Evolutionary conservation across 2,329 filamentous ascomycete species (phyloP).

Genomic region (Fusarium graminum): DNA sequence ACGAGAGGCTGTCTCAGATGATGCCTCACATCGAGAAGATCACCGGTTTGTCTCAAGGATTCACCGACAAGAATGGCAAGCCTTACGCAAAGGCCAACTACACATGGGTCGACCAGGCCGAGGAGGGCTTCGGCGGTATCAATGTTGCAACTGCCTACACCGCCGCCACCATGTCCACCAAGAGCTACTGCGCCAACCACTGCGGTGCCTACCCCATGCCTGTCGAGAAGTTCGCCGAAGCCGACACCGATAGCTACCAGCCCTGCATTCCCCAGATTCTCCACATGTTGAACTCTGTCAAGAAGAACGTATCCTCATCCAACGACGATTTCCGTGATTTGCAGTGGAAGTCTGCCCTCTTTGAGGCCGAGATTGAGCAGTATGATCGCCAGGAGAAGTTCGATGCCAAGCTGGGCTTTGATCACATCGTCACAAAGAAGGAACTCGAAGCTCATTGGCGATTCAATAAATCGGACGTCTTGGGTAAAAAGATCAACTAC

Average conservation of each 20-base stretch:
- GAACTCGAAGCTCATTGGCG: slow-evolving; percentile 47
- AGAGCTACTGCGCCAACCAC: slow-evolving; percentile 58
- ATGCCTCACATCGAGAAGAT: slow-evolving; percentile 45
- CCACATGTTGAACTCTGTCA: slow-evolving; percentile 52
- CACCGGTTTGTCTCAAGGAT: slow-evolving; percentile 38
- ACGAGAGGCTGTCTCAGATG: slow-evolving; percentile 44
- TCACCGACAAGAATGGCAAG: slow-evolving; percentile 45
- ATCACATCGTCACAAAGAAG: slow-evolving; percentile 49
- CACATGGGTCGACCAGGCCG: slow-evolving; percentile 44
- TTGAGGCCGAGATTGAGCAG: slow-evolving; percentile 53
- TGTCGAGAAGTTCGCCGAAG: slow-evolving; percentile 60
- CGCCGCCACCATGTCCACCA: slow-evolving; percentile 59
- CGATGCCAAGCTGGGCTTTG: slow-evolving; percentile 52
- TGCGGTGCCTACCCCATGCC: slow-evolving; percentile 60
- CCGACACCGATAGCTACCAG: slow-evolving; percentile 58
- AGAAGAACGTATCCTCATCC: slow-evolving; percentile 32
- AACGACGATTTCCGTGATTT: slow-evolving; percentile 46
- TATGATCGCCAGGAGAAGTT: slow-evolving; percentile 55
- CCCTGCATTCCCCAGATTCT: slow-evolving; percentile 60
- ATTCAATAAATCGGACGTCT: slow-evolving; percentile 44
- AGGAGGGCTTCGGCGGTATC: slow-evolving; percentile 55
- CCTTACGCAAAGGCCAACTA: slow-evolving; percentile 47
- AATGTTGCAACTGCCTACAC: slow-evolving; percentile 58
- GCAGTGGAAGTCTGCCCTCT: slow-evolving; percentile 53
- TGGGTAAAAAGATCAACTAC: slow-evolving; percentile 51